Percentiles rank a stretch among this genome's conserved stretches.
Evolutionary conservation across 1,284 basidiomycete genomes (phyloP).

Genomic region (Pascua guehoae): DNA sequence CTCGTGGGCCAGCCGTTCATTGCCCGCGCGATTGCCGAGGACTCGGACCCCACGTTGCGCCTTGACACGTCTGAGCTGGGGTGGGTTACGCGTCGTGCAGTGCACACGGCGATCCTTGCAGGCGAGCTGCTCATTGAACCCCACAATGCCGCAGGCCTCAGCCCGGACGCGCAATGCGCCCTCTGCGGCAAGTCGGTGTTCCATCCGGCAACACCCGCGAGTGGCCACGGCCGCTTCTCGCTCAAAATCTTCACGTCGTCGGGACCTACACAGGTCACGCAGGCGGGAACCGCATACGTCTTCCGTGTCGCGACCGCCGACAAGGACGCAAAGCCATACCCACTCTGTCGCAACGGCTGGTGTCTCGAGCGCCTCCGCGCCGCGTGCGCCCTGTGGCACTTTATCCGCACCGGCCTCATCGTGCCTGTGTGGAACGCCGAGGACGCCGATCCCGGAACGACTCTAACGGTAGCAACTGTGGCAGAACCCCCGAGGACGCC

Average conservation of each 20-base stretch:
- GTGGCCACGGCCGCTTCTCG: conserved; percentile 54
- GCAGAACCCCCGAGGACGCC: not conserved
- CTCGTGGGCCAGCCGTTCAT: conserved; percentile 78
- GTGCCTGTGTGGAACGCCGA: conserved; percentile 84
- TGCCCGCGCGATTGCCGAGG: conserved; percentile 74
- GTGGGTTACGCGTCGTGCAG: conserved; percentile 85
- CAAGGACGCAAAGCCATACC: conserved; percentile 54
- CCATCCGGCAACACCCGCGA: conserved; percentile 26
- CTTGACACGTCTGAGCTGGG: conserved; percentile 90
- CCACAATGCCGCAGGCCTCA: conserved; percentile 49
- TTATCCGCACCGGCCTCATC: conserved; percentile 73
- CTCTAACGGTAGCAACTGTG: not conserved
- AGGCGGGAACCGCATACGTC: conserved; percentile 35
- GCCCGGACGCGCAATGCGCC: conserved; percentile 55
- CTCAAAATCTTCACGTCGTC: conserved; percentile 40
- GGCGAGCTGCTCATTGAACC: conserved; percentile 90
- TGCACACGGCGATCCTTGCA: conserved; percentile 77
- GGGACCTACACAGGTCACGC: conserved; percentile 3
- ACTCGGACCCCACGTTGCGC: conserved; percentile 89
- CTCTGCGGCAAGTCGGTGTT: conserved; percentile 63
- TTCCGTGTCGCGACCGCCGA: conserved; percentile 49
- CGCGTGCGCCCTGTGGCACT: conserved; percentile 89
- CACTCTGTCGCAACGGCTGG: conserved; percentile 65
- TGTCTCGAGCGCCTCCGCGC: conserved; percentile 61
- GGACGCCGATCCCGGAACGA: conserved; percentile 21